phyloP scores from a whole-genome alignment of 306 rosid species.

The Vachellia collinsii region DNA sequence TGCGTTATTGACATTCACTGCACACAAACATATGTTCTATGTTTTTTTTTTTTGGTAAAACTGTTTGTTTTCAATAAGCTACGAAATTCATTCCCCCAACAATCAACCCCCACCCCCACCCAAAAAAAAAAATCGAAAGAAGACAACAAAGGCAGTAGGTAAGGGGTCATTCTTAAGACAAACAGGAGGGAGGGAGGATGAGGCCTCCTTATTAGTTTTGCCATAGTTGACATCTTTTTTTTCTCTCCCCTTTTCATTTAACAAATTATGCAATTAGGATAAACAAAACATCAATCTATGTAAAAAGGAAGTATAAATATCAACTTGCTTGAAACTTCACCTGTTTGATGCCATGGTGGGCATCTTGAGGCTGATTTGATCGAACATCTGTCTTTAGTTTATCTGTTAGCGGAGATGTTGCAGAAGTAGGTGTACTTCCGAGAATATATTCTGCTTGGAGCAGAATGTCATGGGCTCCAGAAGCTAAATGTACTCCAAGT shows the following conservation, averaged over 20 bases:
- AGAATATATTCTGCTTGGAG: constrained; percentile 79
- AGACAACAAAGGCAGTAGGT: background rate
- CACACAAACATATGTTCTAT: background rate
- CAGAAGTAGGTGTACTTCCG: constrained; percentile 69
- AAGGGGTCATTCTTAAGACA: background rate
- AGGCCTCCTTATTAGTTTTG: background rate
- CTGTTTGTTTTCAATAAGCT: background rate
- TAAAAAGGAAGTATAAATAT: constrained; percentile 23
- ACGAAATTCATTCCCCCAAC: background rate
- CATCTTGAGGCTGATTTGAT: constrained; percentile 93
- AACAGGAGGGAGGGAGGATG: background rate
- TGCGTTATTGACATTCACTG: background rate
- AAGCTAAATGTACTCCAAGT: constrained; percentile 97
- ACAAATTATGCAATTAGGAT: background rate
- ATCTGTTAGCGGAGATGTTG: constrained; percentile 45
- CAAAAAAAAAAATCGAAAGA: background rate
- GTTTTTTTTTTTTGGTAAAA: too few relatives aligned
- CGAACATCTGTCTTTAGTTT: constrained; percentile 58
- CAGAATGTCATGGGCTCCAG: constrained; percentile 88
- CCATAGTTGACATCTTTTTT: background rate
- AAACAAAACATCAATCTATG: background rate
- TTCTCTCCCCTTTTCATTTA: constrained; percentile 26
- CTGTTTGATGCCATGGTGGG: constrained; percentile 93
- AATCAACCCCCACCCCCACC: too few relatives aligned
- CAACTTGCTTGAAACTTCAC: constrained; percentile 45